Base-by-base conservation (phyloP, 108 stramenopile genomes). In the Stephanodiscus minutulus region DNA sequence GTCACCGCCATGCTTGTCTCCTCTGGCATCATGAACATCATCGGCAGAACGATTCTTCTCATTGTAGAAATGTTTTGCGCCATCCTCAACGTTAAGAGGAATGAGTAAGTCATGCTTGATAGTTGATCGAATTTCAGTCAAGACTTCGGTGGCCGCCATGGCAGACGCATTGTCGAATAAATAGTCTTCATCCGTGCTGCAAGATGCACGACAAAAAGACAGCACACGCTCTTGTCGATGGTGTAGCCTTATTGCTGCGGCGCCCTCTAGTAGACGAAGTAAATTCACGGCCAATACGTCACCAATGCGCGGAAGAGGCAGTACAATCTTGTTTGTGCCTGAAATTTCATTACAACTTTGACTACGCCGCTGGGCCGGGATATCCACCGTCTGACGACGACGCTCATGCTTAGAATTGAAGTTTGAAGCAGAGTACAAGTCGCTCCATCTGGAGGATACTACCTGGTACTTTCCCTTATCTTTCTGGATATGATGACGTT, bases 241-340 rank as follows among this genome's bases (percentile, higher is more conserved):
- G 50, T 80, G 67, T 1, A 80, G 9, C 28, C 79, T 65, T 3
- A 80, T 80, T 22, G 70, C 79, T 15, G 68, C 47, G 17, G 60
- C 68, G 39, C 79, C 76, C 44, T 77, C 81, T 5, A 82, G 76
- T n/a, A 82, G 49, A 29, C 76, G 76, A 36, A 82, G 62, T 20
- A 82, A 62, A 53, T 82, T 82, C 35, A 82, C 81, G 1, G 81
- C 76, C 57, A 82, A 22, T n/a, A 77, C 76, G 47, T 82, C 81
- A 9, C 55, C 64, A 25, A 67, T 41, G 50, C 46, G 29, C 36
- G 75, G 81, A 13, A 77, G 64, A 35, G 61, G 65, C 37, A 47
- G 15, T 21, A 31, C 48, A 24, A 48, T 33, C 7, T 29, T 50
- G 57, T 21, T 18, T 18, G 2, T 28, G 10, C 6, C 21, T 47